Evolutionary conservation across 2,329 filamentous ascomycete species (phyloP).

Genomic region (Aspergillus tanneri): DNA sequence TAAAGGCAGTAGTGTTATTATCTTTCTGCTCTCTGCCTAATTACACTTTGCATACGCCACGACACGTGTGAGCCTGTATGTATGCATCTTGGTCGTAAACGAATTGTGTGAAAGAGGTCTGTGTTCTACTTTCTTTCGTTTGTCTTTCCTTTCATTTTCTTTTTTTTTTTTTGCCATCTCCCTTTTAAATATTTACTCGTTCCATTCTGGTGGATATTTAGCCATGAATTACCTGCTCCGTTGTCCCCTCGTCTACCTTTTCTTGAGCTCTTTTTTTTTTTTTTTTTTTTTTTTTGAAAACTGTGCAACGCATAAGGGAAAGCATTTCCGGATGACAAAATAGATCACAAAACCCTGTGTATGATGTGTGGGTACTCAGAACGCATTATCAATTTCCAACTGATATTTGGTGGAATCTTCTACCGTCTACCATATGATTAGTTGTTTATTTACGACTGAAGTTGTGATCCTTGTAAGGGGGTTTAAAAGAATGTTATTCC

Average conservation of each 20-base stretch:
- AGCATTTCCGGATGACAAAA: too few species aligned
- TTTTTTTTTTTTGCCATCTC: neutral
- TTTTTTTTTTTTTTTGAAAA: too few species aligned
- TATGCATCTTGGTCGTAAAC: conserved; percentile 8
- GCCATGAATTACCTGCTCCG: conserved; percentile 5
- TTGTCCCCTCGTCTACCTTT: neutral
- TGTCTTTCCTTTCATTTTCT: conserved; percentile 5
- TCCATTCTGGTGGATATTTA: conserved; percentile 2
- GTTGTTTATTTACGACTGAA: neutral
- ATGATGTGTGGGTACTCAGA: too few species aligned
- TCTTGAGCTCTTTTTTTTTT: neutral
- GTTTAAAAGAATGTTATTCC: neutral
- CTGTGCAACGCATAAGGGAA: too few species aligned
- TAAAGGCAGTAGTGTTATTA: neutral
- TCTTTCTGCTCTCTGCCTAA: neutral
- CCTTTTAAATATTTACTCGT: too few species aligned
- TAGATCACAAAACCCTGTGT: too few species aligned
- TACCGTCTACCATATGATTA: neutral
- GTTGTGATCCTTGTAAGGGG: conserved; percentile 6
- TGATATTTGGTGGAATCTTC: neutral
- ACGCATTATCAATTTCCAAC: neutral
- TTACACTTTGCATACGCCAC: conserved; percentile 8
- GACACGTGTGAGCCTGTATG: conserved; percentile 11
- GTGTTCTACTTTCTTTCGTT: conserved; percentile 6
- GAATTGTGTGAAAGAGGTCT: conserved; percentile 6